Conservation (phyloP, 495 filamentous ascomycete genomes). For the Xylaria cubensis region DNA sequence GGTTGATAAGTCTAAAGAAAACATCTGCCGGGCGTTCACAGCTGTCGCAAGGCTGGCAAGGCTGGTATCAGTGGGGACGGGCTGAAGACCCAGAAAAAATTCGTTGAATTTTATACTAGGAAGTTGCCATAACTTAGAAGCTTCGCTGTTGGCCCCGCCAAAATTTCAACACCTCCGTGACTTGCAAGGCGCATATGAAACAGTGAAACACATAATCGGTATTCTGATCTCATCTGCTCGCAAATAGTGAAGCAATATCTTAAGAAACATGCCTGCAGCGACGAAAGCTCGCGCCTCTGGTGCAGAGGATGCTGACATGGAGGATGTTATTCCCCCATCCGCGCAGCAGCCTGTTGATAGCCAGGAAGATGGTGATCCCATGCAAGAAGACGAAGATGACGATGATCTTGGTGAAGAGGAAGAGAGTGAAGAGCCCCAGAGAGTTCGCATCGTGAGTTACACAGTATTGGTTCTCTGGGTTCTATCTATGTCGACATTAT, state of each 20-base stretch:
- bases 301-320: constrained; percentile 58
- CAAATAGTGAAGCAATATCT: neutral
- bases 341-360: constrained; percentile 32
- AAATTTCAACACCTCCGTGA: constrained; percentile 11
- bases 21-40: neutral
- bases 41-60: neutral
- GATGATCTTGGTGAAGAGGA: constrained; percentile 41
- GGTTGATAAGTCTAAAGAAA: neutral
- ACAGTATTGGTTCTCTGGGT: neutral
- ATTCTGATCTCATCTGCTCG: neutral
- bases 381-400: constrained; percentile 50
- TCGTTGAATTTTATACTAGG: constrained; percentile 10
- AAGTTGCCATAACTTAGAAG: neutral
- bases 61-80: neutral
- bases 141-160: constrained; percentile 21
- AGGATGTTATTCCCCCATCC: constrained; percentile 50
- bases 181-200: neutral
- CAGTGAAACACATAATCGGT: neutral
- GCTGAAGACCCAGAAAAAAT: constrained; percentile 20
- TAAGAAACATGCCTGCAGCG: constrained; percentile 41
- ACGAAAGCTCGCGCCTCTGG: constrained; percentile 38
- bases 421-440: constrained; percentile 56
- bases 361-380: constrained; percentile 49
- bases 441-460: constrained; percentile 61
- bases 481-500: neutral